Evolutionary conservation across 1,284 basidiomycete genomes (phyloP), one percentile per base, ranked within the genome.

Genomic region (Thelephora terrestris): DNA sequence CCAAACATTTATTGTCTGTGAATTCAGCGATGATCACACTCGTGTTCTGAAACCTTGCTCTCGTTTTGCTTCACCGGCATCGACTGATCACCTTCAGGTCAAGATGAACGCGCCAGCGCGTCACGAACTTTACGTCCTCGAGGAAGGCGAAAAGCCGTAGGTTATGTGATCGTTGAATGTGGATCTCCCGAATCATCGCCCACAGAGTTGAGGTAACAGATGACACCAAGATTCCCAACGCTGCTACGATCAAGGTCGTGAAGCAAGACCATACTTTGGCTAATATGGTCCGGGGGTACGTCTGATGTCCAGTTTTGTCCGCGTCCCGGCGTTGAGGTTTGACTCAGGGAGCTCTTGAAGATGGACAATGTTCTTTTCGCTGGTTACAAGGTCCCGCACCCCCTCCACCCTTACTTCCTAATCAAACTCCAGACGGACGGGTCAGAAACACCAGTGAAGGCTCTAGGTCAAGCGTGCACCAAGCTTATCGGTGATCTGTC

Each of bases 181-280:
- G 47, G 27, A 25, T 47, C 35, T 45, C 25, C 46, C 45, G n/a
- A 65, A 45, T 38, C 46, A 45, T 27, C 35, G 47, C 45, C 25
- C 42, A n/a, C 59, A 94, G 93, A 44, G 81, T 98, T 51, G 89
- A 93, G 61, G 76, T 98, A 48, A 81, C 80, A 10, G 94, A 98
- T 68, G 95, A 99, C 67, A 94, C 92, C 43, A 96, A 95, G 69
- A 90, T 99, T 51, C 92, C 94, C 1, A 97, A 98, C 61, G 93
- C 95, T 0, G 93, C 93, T 14, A 96, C 93, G 0, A 79, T 99
- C 55, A 88, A 90, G 58, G 76, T 99, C 57, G 78, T 92, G 55
- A 97, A 97, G 71, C 93, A 98, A 64, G 96, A 99, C 63, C 96
- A 99, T 61, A 99, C 96, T 0, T 70, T 99, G 7, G 95, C 85